Evolutionary conservation across 2,329 filamentous ascomycete genomes (phyloP).

Genomic region (Cordyceps tenuipes): DNA sequence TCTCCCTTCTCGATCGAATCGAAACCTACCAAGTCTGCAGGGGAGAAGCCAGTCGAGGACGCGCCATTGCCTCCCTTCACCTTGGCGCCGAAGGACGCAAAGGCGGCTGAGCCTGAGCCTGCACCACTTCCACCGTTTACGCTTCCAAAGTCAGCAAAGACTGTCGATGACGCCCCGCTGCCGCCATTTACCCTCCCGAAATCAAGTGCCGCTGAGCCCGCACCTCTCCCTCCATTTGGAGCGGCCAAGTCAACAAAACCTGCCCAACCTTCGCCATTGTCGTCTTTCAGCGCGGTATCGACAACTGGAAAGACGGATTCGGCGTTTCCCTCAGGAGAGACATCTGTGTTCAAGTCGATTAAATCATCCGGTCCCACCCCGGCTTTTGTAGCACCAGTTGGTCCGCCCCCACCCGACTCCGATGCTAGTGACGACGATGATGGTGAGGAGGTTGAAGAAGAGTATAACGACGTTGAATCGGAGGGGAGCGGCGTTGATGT

Average conservation of each 20-base stretch:
- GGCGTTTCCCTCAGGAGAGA: not conserved
- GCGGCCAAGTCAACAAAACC: conserved; percentile 20
- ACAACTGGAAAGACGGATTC: not conserved
- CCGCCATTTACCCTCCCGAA: not conserved
- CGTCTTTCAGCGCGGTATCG: conserved; percentile 27
- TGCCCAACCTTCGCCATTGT: conserved; percentile 31
- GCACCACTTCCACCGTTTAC: conserved; percentile 27
- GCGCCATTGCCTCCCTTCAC: conserved; percentile 13
- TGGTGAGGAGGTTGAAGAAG: conserved; percentile 32
- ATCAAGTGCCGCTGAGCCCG: conserved; percentile 13
- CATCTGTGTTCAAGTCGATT: conserved; percentile 8
- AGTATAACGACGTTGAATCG: conserved; percentile 40
- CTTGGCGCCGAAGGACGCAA: conserved; percentile 18
- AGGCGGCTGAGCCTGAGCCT: conserved; percentile 4
- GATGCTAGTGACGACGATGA: conserved; percentile 24
- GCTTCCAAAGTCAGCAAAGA: conserved; percentile 18
- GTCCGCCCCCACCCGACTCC: conserved; percentile 23
- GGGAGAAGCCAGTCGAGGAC: conserved; percentile 18
- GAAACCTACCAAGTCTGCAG: conserved; percentile 2
- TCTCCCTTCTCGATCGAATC: conserved; percentile 8
- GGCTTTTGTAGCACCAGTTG: conserved; percentile 19
- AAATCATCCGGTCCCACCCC: conserved; percentile 3
- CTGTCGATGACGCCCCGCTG: conserved; percentile 16
- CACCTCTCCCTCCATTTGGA: conserved; percentile 28
- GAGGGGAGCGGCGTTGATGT: conserved; percentile 59